Conservation (phyloP, 2,329 filamentous ascomycete species). For the Fusarium verticillioides region DNA sequence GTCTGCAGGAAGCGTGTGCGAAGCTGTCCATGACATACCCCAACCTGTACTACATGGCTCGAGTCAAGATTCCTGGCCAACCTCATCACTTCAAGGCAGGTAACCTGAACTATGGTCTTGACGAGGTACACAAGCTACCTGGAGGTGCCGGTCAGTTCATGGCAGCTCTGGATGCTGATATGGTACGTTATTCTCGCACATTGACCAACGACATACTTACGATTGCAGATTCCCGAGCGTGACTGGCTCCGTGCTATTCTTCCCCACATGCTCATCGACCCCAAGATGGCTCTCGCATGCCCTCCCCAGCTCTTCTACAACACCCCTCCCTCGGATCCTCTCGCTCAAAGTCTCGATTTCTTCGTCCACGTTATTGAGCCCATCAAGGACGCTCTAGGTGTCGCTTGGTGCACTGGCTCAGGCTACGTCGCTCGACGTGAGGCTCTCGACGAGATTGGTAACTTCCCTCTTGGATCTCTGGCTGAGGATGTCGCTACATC, state of each 20-base stretch:
- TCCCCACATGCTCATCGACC: conserved; percentile 68
- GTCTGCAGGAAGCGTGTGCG: conserved; percentile 54
- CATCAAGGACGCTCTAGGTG: conserved; percentile 62
- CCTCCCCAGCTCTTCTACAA: conserved; percentile 73
- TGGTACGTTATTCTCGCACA: conserved; percentile 53
- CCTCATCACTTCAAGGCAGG: conserved; percentile 72
- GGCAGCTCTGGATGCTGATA: conserved; percentile 74
- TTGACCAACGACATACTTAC: conserved; percentile 7
- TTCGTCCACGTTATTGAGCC: conserved; percentile 66
- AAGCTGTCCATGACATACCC: conserved; percentile 54
- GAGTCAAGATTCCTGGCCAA: conserved; percentile 59
- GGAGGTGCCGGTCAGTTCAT: conserved; percentile 68
- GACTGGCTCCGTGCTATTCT: conserved; percentile 69
- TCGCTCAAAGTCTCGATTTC: conserved; percentile 67
- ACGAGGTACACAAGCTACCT: conserved; percentile 60
- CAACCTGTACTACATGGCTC: conserved; percentile 65
- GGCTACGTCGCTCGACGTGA: conserved; percentile 69
- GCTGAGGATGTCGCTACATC: conserved; percentile 71
- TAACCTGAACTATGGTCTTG: conserved; percentile 70
- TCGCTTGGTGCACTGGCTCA: conserved; percentile 73
- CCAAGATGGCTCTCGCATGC: conserved; percentile 68
- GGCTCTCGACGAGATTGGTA: conserved; percentile 69
- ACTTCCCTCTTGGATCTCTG: conserved; percentile 69
- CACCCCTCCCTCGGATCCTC: conserved; percentile 66
- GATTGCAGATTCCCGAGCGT: conserved; percentile 64